phyloP scores from a whole-genome alignment of 225 moss, liverwort and hornwort species.

The Lunularia cruciata region DNA sequence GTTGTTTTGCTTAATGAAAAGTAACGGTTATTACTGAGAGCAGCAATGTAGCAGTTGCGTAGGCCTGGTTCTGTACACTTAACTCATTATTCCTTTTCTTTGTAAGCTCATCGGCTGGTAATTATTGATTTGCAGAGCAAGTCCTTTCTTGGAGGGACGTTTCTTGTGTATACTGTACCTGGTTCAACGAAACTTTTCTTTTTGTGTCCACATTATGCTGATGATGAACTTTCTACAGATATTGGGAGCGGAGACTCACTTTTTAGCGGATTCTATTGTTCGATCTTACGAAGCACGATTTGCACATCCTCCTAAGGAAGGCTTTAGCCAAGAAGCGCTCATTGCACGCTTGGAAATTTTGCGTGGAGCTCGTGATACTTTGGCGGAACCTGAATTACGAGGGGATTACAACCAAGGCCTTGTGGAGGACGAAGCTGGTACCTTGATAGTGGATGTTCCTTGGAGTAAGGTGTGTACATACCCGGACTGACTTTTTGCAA shows the following conservation, averaged over 20 bases:
- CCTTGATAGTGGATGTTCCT: conserved; percentile 88
- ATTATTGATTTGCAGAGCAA: no score
- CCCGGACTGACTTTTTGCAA: not conserved
- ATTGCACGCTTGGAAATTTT: conserved; percentile 79
- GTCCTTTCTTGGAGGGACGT: no score
- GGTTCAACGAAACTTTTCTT: no score
- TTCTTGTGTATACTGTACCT: no score
- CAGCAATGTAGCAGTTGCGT: not conserved
- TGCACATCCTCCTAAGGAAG: conserved; percentile 77
- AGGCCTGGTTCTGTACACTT: not conserved
- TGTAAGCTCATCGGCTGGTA: no score
- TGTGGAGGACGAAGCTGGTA: conserved; percentile 81
- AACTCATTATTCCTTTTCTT: not conserved
- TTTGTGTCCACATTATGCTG: no score
- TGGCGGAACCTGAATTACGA: conserved; percentile 83
- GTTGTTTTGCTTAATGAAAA: no score
- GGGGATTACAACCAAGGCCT: conserved; percentile 91
- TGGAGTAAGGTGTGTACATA: conserved; percentile 73
- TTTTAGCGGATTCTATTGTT: conserved; percentile 74
- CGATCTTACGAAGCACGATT: conserved; percentile 85
- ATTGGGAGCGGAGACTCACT: conserved; percentile 92
- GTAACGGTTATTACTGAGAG: not conserved
- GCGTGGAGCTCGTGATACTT: conserved; percentile 86
- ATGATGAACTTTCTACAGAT: conserved; percentile 44
- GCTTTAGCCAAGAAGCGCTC: conserved; percentile 84